phyloP scores from a whole-genome alignment of 2,329 filamentous ascomycete genomes.

The Westerdykella aurantiaca region DNA sequence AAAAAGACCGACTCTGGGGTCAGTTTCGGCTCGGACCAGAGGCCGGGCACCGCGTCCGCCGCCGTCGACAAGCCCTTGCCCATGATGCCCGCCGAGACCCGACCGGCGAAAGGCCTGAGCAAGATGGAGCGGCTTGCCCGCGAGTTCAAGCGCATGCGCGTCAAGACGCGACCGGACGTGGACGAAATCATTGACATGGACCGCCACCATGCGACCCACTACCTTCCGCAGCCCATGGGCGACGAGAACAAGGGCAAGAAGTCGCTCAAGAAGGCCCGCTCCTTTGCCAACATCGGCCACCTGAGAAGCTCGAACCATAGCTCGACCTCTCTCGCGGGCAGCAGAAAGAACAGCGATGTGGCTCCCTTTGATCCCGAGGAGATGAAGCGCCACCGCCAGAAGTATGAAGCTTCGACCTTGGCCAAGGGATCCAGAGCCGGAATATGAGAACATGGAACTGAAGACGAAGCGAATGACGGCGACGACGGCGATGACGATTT shows the following conservation, averaged over 20 bases:
- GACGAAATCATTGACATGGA: conserved; percentile 41
- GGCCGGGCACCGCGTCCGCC: conserved; percentile 25
- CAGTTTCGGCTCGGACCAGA: conserved; percentile 47
- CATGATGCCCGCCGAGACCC: conserved; percentile 13
- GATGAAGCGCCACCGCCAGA: conserved; percentile 33
- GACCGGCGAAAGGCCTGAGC: conserved; percentile 36
- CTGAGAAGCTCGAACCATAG: conserved; percentile 27
- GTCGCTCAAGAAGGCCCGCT: conserved; percentile 33
- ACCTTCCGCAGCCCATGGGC: conserved; percentile 9
- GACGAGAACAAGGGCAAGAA: conserved; percentile 27
- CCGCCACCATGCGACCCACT: conserved; percentile 15
- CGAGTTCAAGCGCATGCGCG: conserved; percentile 55
- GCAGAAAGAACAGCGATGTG: conserved; percentile 30
- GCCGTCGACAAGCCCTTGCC: conserved; percentile 21
- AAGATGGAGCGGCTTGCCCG: conserved; percentile 56
- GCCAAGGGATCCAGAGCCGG: conserved; percentile 1
- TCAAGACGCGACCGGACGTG: conserved; percentile 47
- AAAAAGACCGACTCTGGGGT: conserved; percentile 61
- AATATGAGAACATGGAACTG: background rate
- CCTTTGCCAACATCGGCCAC: conserved; percentile 22
- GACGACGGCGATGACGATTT: background rate
- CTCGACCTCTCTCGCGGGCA: conserved; percentile 23
- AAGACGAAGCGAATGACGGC: background rate
- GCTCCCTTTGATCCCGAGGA: conserved; percentile 30
- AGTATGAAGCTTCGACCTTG: conserved; percentile 28